Evolutionary conservation across 768 basidiomycete genomes (phyloP), one percentile per base, ranked within the genome.

Genomic region (Neoboletus subvelutipes): DNA sequence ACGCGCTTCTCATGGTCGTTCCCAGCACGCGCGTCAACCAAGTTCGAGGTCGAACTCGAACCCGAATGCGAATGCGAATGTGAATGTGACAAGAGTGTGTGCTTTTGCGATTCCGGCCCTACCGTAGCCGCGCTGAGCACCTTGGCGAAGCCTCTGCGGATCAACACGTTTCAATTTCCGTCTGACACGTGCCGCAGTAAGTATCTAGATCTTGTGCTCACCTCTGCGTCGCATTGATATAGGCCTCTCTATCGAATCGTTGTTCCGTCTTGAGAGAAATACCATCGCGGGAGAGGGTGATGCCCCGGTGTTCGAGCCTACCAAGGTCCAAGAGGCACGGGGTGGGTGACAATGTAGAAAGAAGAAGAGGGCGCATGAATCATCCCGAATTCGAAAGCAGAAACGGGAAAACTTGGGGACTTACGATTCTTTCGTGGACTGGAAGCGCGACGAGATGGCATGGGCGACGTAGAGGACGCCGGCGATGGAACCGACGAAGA

Each of bases 151-250:
- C 82, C 80, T 28, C 86, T 61, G n/a, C 3, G 31, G 31, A 20
- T 22, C 4, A 4, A 24, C 13, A 15, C 5, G 10, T 20, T 20
- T 40, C n/a, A 20, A 40, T 40, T 40, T 40, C n/a, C 39, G 11
- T 40, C n/a, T 40, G 9, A 2, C 8, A 9, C 11, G n/a, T n/a
- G 18, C 4, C 10, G 18, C 8, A 39, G 37, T n/a, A 4, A n/a
- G 13, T 40, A n/a, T 11, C n/a, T 3, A 17, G 17, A n/a, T 40
- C 39, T 9, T 17, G 29, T 45, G 31, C 52, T 50, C 31, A 87
- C 88, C 88, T 75, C 65, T 89, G 88, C 17, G 87, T 89, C 8
- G 87, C 86, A 64, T 89, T 87, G 4, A 90, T 73, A 57, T 90
- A 90, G 41, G 81, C 78, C 52, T 86, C 82, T 40, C 84, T 76